Evolutionary conservation across 1,139 yeast genomes (phyloP).

Genomic region (Saccharomycopsis hybrid): DNA sequence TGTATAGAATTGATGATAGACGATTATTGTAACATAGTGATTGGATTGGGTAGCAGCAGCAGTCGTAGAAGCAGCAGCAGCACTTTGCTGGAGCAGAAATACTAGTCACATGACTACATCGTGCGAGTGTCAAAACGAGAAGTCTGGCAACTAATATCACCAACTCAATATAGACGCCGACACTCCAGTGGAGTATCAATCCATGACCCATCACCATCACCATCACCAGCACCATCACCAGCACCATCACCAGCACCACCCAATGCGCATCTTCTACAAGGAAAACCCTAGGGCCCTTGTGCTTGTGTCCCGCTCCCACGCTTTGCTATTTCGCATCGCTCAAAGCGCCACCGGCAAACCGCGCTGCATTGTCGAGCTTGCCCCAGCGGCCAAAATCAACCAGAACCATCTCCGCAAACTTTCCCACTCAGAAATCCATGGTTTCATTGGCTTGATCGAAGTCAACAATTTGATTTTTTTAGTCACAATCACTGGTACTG

Average conservation of each 20-base stretch:
- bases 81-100: no score
- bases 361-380: slow-evolving; percentile 16
- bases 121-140: not conserved
- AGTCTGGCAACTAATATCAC: not conserved
- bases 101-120: no score
- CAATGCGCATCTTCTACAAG: slow-evolving; percentile 45
- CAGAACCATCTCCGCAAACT: not conserved
- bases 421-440: slow-evolving; percentile 54
- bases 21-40: not conserved
- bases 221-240: not conserved
- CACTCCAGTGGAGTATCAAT: not conserved
- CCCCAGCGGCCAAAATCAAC: slow-evolving; percentile 1
- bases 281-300: slow-evolving; percentile 51
- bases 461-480: slow-evolving; percentile 62
- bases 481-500: slow-evolving; percentile 71
- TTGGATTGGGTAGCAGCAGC: not conserved
- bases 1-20: not conserved
- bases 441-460: slow-evolving; percentile 80
- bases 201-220: not conserved
- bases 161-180: not conserved
- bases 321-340: slow-evolving; percentile 42
- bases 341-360: slow-evolving; percentile 8
- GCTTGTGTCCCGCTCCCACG: slow-evolving; percentile 43
- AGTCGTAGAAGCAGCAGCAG: not conserved
- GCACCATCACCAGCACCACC: not conserved